Percentiles rank a stretch among this genome's conserved stretches.
These are phyloP conservation scores for Cryphonectria parasitica DNA, from an alignment of 2,329 filamentous ascomycete genomes.

Conservation along the genomic window DNA sequence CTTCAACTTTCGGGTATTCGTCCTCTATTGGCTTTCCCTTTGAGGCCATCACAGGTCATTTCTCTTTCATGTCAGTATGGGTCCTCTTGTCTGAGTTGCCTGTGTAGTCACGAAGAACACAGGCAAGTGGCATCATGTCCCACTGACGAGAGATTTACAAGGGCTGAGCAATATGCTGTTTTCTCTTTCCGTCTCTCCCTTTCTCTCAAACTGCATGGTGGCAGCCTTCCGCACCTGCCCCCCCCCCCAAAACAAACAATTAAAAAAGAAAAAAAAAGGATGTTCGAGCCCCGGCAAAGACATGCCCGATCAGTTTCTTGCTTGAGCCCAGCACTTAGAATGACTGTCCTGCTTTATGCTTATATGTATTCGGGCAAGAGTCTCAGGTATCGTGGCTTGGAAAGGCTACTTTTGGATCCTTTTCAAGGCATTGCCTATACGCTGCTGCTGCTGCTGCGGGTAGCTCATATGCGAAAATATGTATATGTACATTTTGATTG, in stretches of 20 bases:
- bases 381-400: no score
- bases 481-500: no score
- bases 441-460: no score
- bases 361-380: no score
- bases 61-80: neutral
- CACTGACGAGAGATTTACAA: slow-evolving; percentile 28
- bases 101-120: neutral
- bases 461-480: no score
- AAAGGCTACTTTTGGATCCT: no score
- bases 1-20: neutral
- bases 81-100: neutral
- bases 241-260: no score
- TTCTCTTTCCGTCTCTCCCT: neutral
- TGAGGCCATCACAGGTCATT: neutral
- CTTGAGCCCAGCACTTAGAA: neutral
- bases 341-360: neutral
- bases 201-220: no score
- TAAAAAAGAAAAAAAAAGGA: no score
- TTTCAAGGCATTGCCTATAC: no score
- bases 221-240: no score
- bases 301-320: neutral
- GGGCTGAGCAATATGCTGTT: slow-evolving; percentile 12
- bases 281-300: no score
- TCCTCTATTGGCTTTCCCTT: neutral
- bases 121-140: slow-evolving; percentile 30